Conservation (phyloP, 192 early-diverging fungal species). For the Gigaspora rosea region DNA sequence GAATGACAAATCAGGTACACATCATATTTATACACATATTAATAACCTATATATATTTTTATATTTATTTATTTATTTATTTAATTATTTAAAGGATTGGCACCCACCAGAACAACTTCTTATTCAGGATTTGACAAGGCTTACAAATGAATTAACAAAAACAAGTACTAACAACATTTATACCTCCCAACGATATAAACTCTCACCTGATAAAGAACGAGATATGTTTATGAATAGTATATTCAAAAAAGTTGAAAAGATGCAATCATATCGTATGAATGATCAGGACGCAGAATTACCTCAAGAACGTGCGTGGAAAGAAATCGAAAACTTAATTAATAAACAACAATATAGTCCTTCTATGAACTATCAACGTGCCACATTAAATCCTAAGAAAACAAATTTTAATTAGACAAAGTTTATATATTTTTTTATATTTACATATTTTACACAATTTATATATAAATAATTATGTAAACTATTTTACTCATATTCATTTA, state of each 20-base stretch:
- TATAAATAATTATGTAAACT: too few species aligned
- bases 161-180: slow-evolving; percentile 36
- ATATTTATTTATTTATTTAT: not conserved
- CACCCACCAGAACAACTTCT: slow-evolving; percentile 50
- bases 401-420: not conserved
- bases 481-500: too few species aligned
- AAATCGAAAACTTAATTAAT: slow-evolving; percentile 10
- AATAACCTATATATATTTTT: not conserved
- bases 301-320: slow-evolving; percentile 6
- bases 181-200: slow-evolving; percentile 46
- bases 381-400: slow-evolving; percentile 4
- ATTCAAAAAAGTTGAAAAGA: slow-evolving; percentile 50
- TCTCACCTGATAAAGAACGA: slow-evolving; percentile 49
- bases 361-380: slow-evolving; percentile 31
- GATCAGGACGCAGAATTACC: slow-evolving; percentile 52
- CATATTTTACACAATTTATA: too few species aligned
- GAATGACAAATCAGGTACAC: slow-evolving; percentile 51
- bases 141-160: slow-evolving; percentile 51
- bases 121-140: slow-evolving; percentile 47
- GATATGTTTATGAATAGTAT: slow-evolving; percentile 47
- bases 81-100: slow-evolving; percentile 47
- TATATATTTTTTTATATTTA: too few species aligned
- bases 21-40: not conserved
- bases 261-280: slow-evolving; percentile 42
- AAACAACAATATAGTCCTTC: slow-evolving; percentile 17